Conservation (phyloP, 768 basidiomycete species). For the Hericium erinaceus region DNA sequence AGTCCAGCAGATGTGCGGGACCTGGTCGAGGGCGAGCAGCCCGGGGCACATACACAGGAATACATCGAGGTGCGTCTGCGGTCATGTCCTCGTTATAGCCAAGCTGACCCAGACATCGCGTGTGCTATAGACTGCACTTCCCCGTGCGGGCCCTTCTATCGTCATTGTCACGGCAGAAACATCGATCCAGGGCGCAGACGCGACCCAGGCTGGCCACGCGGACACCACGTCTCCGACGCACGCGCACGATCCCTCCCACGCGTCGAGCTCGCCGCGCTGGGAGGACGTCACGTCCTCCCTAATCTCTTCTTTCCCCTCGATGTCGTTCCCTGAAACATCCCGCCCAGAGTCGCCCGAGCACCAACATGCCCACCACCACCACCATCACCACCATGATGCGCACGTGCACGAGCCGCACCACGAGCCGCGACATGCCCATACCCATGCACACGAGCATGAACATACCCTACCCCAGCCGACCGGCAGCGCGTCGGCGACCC, state of each 20-base stretch:
- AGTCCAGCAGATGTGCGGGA: constrained; percentile 32
- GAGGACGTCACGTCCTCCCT: constrained; percentile 47
- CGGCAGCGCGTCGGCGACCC: constrained; percentile 34
- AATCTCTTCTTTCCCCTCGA: constrained; percentile 64
- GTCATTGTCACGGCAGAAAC: background rate
- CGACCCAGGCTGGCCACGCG: background rate
- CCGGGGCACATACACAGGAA: constrained; percentile 15
- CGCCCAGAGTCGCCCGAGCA: constrained; percentile 33
- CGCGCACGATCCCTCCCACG: constrained; percentile 12
- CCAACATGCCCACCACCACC: background rate
- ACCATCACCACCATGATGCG: background rate
- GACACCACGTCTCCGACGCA: constrained; percentile 1
- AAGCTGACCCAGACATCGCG: background rate
- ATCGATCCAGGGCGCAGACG: too few relatives aligned
- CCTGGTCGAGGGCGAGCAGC: constrained; percentile 29
- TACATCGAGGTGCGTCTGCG: constrained; percentile 21
- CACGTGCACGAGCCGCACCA: background rate
- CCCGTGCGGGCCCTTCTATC: background rate
- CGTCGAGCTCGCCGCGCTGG: constrained; percentile 38
- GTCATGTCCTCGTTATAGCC: background rate
- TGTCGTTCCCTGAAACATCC: constrained; percentile 61
- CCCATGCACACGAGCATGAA: background rate
- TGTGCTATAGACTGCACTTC: constrained; percentile 4
- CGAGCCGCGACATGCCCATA: background rate
- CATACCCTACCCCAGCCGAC: background rate